Conservation (phyloP, 1,284 basidiomycete species). For the Ustilago lituana region DNA sequence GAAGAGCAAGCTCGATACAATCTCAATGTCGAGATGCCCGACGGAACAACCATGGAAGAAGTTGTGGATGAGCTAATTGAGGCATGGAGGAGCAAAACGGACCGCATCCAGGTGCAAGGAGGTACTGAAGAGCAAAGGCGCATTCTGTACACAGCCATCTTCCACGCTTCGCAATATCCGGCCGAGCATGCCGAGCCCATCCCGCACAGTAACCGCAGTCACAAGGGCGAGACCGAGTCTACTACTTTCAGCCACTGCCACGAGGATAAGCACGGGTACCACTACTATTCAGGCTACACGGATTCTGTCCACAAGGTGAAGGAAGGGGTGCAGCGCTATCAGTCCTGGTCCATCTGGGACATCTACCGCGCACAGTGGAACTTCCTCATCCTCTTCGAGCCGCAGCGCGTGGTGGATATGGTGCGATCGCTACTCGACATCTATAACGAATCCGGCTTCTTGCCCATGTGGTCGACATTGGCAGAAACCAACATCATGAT, state of each 20-base stretch:
- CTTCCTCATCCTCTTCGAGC: conserved; percentile 79
- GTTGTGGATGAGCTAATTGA: conserved; percentile 74
- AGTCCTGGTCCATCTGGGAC: conserved; percentile 87
- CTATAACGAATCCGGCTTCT: conserved; percentile 79
- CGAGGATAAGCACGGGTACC: conserved; percentile 29
- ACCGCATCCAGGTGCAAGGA: conserved; percentile 74
- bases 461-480: conserved; percentile 91
- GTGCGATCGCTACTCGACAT: conserved; percentile 82
- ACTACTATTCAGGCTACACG: conserved; percentile 82
- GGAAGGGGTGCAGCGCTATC: conserved; percentile 75
- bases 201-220: conserved; percentile 55
- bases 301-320: conserved; percentile 71
- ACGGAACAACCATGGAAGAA: conserved; percentile 72
- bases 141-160: conserved; percentile 70
- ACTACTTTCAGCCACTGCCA: background rate
- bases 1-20: conserved; percentile 78
- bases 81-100: conserved; percentile 79
- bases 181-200: conserved; percentile 76
- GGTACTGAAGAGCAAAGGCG: conserved; percentile 72
- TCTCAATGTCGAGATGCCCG: conserved; percentile 70
- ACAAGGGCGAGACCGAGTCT: background rate
- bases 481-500: conserved; percentile 80
- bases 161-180: conserved; percentile 74
- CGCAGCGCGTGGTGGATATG: conserved; percentile 79
- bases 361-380: conserved; percentile 82